phyloP scores from a whole-genome alignment of 2,329 filamentous ascomycete genomes.

The Albophoma yamanashiensis region DNA sequence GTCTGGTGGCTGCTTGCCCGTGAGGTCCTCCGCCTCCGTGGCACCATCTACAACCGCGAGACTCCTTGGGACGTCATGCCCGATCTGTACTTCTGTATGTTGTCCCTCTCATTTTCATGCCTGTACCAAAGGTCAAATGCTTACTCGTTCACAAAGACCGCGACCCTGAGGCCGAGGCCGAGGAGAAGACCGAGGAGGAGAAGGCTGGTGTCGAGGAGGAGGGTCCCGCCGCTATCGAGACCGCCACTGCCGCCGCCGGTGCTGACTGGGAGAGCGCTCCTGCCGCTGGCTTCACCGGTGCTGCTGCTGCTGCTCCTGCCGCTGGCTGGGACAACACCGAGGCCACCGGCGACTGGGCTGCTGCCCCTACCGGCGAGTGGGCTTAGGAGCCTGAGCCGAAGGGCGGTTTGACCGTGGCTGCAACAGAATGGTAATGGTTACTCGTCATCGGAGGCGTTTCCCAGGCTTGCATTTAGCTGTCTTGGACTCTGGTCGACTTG shows the following conservation, averaged over 20 bases:
- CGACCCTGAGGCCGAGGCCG: conserved; percentile 98
- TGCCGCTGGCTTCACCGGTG: conserved; percentile 58
- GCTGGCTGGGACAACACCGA: conserved; percentile 48
- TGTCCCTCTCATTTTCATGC: background rate
- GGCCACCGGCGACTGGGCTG: conserved; percentile 50
- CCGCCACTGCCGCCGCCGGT: conserved; percentile 56
- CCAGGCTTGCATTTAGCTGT: conserved; percentile 1
- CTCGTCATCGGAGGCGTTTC: conserved; percentile 2
- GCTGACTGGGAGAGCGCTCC: conserved; percentile 76
- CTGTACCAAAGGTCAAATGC: background rate
- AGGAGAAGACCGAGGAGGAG: conserved; percentile 93
- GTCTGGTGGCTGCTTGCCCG: conserved; percentile 99
- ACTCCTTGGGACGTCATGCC: conserved; percentile 98
- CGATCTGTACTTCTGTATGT: conserved; percentile 95
- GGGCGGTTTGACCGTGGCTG: conserved; percentile 5
- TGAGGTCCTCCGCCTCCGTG: conserved; percentile 98
- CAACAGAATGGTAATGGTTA: conserved; percentile 7
- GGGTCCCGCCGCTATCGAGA: conserved; percentile 66
- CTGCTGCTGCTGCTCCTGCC: conserved; percentile 37
- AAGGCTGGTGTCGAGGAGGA: conserved; percentile 86
- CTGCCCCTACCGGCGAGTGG: conserved; percentile 59
- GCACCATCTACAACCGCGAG: conserved; percentile 92
- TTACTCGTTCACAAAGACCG: conserved; percentile 51
- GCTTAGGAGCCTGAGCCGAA: conserved; percentile 33
- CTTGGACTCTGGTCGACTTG: conserved; percentile 38